Evolutionary conservation across 345 rosid genomes (phyloP).

Genomic region (Salix udensis): DNA sequence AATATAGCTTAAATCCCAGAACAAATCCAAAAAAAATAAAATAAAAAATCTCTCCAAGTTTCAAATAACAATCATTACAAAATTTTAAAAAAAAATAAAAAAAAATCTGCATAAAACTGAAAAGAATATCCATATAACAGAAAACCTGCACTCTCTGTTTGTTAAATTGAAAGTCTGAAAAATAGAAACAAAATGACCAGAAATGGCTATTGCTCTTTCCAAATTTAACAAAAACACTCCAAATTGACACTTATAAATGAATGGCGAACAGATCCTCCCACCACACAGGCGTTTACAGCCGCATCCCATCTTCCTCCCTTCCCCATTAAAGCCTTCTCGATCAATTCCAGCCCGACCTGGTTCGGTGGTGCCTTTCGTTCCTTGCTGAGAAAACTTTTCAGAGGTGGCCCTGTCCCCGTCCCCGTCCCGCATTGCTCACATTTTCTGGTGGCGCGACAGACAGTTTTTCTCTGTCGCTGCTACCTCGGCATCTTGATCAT

Average conservation of each 20-base stretch:
- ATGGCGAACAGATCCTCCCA: neutral
- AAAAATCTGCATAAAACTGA: too few species aligned
- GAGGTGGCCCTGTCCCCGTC: neutral
- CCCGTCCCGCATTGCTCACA: neutral
- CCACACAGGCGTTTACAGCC: conserved; percentile 11
- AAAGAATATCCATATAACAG: too few species aligned
- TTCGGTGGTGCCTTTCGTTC: neutral
- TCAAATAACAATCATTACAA: too few species aligned
- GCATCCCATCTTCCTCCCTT: neutral
- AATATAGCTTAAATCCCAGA: too few species aligned
- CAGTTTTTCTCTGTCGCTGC: neutral
- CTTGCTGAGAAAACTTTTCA: neutral
- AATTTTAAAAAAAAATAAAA: too few species aligned
- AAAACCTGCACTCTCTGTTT: too few species aligned
- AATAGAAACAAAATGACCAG: conserved; percentile 2
- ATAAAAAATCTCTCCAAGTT: too few species aligned
- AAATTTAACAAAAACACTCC: neutral
- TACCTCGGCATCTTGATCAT: neutral
- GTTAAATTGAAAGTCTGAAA: neutral
- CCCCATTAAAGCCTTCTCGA: conserved; percentile 10
- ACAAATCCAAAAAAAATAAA: too few species aligned
- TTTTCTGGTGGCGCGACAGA: conserved; percentile 4
- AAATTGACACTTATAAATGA: conserved; percentile 9
- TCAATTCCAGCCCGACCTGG: neutral
- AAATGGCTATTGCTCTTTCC: neutral